These are phyloP conservation scores for Fusarium mexicanum DNA, from an alignment of 2,329 filamentous ascomycete species.

Conservation along the genomic window DNA sequence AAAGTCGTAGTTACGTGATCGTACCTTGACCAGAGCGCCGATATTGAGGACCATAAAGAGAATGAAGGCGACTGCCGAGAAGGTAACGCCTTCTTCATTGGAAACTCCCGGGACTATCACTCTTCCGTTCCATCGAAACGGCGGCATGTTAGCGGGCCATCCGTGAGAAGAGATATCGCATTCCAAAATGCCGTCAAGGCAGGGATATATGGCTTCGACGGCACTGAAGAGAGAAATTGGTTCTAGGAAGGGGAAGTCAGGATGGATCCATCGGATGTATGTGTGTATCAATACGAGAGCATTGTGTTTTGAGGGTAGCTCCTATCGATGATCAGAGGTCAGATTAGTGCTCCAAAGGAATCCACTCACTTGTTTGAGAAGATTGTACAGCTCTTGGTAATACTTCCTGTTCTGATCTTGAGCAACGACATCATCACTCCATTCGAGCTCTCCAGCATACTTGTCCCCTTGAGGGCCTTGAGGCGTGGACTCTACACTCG, in stretches of 20 bases:
- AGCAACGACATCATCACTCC: not conserved
- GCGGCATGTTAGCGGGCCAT: not conserved
- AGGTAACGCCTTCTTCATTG: not conserved
- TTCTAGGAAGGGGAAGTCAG: not conserved
- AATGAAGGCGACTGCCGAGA: not conserved
- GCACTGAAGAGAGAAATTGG: not conserved
- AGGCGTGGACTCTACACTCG: not conserved
- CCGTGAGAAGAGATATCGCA: not conserved
- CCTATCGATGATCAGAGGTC: not conserved
- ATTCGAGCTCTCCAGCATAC: not conserved
- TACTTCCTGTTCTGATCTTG: not conserved
- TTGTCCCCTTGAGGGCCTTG: not conserved
- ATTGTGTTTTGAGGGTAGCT: not conserved
- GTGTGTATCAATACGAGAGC: not conserved
- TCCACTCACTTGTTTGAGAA: not conserved
- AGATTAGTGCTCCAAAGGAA: not conserved
- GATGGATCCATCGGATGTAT: not conserved
- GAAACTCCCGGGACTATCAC: not conserved
- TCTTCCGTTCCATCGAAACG: not conserved
- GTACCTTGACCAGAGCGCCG: not conserved
- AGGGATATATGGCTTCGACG: not conserved
- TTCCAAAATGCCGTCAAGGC: not conserved
- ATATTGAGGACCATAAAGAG: not conserved
- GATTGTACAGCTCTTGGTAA: not conserved
- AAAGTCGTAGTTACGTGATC: not conserved